Evolutionary conservation across 2,329 filamentous ascomycete species (phyloP), one percentile per base, ranked within the genome.

Genomic region (Colletotrichum destructivum): DNA sequence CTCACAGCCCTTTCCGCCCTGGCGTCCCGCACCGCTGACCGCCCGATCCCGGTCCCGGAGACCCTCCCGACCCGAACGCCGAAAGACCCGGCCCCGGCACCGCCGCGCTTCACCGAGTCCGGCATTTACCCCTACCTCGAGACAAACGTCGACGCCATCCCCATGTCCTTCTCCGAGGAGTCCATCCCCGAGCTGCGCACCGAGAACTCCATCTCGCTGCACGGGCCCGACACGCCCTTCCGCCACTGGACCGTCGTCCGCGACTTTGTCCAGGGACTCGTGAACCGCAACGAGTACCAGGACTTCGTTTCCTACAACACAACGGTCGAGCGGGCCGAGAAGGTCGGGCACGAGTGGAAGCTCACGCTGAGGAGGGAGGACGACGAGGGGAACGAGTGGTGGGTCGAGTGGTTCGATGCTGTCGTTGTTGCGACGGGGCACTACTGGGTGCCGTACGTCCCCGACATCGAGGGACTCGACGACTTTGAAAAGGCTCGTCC

Each of bases 121-220:
- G 88, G 88, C 0, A 84, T 92, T 21, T 92, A 92, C 74, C 88
- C 89, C 0, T 86, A 88, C 23, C 80, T 92, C n/a, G 89, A 92
- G 76, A 92, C 90, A 3, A 93, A 93, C 73, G 87, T 93, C 54
- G 86, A 88, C 73, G 82, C 83, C 7, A 76, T 85, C 2, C 83
- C 88, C 0, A 93, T 93, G 91, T 83, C 86, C 18, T 93, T 88
- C 77, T 87, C 85, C 0, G 84, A 89, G 71, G 89, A 91, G 65
- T 81, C 84, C 0, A 88, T 91, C 16, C 85, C 88, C 0, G 77
- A 78, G 0, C 75, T 76, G 12, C 75, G 75, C 1, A 80, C 76
- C 56, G 73, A 80, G 40, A 74, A 75, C 12, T 81, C 81, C 2
- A 75, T 79, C 13, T 74, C 69, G 3, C 72, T 80, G 35, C 88